Base-by-base conservation (phyloP, 495 filamentous ascomycete species). In the Neurospora sp. region DNA sequence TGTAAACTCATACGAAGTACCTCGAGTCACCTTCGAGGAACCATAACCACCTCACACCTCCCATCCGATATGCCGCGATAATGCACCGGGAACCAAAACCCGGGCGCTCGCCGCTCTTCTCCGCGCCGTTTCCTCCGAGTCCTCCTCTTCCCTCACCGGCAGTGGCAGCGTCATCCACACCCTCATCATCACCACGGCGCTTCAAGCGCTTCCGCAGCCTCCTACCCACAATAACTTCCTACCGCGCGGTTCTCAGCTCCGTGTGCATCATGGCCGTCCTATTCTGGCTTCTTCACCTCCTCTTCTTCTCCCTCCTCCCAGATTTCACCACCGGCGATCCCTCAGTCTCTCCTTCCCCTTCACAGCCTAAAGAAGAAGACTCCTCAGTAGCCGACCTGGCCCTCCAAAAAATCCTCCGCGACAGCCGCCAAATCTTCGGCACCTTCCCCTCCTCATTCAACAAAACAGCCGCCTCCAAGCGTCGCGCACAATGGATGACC, bases 401-500 rank as follows among this genome's bases (percentile, higher is more conserved):
- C 9, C 75, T 85, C 9, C 72, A 83, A 46, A 86, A 85, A 49
- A 80, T 86, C 69, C 81, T 86, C 7, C 46, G 73, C 9, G 83
- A 85, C 74, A 82, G 81, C 27, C 78, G 81, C 4, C 84, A 82
- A 4, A 81, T 86, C 41, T 84, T 87, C 73, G 85, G 85, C 1
- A 9, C 74, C 14, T 84, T 83, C 71, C 71, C 44, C 18, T 78
- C 80, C 16, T 74, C 73, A 2, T 62, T 76, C 18, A 75, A n/a
- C 16, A 60, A 62, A 27, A 79, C 75, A 10, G 54, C 46, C 6
- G 41, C 38, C n/a, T 35, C 39, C 54, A 73, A 38, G 54, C 37
- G 20, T 42, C 20, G 69, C 14, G 72, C 84, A 1, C 76, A 76
- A 71, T 88, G 87, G 87, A 88, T 89, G 87, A 77, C 79, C 11